Evolutionary conservation across 805 yeast genomes (phyloP).

Genomic region (Wickerhamiella vanderwaltii): DNA sequence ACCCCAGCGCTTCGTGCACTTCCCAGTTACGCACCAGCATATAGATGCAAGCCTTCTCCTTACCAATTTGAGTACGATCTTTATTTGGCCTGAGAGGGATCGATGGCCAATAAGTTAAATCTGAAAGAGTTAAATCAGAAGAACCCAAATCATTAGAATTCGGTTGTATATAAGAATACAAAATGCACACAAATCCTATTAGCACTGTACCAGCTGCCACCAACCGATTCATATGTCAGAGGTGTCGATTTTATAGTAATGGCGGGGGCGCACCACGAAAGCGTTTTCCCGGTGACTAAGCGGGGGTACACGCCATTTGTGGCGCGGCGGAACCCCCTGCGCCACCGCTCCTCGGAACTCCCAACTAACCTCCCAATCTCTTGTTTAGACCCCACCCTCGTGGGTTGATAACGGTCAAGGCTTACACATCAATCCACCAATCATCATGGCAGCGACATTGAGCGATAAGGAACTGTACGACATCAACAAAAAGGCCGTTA

Average conservation of each 20-base stretch:
- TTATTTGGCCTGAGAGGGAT: conserved; percentile 15
- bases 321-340: too few species aligned
- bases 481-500: conserved; percentile 81
- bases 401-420: too few species aligned
- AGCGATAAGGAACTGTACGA: conserved; percentile 36
- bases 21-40: conserved; percentile 84
- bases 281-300: too few species aligned
- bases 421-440: too few species aligned
- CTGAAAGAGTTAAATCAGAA: conserved; percentile 10
- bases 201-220: not conserved
- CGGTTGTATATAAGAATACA: not conserved
- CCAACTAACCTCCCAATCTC: too few species aligned
- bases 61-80: conserved; percentile 33
- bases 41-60: conserved; percentile 72
- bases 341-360: too few species aligned
- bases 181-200: not conserved
- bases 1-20: conserved; percentile 53
- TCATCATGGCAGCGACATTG: conserved; percentile 16
- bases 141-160: not conserved
- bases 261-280: too few species aligned
- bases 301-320: too few species aligned
- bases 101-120: conserved; percentile 22
- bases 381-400: too few species aligned
- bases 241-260: too few species aligned
- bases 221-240: not conserved